Evolutionary conservation across 805 yeast species (phyloP).

Genomic region (Candida argentea): DNA sequence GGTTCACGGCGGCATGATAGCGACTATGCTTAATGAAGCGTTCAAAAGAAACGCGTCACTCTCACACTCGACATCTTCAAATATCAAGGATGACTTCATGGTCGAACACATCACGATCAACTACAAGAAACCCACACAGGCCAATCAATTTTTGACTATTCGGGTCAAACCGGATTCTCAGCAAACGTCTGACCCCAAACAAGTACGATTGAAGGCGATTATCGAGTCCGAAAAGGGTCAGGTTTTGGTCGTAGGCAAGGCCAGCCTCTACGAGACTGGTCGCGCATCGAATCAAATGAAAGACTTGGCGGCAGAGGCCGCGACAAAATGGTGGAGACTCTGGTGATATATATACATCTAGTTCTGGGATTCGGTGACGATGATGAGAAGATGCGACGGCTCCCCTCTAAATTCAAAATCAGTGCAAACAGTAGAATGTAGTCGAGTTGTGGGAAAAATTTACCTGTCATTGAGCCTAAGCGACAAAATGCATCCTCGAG

Average conservation of each 20-base stretch:
- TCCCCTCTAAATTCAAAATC: too few relatives aligned
- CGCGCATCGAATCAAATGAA: slow-evolving; percentile 11
- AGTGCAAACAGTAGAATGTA: too few relatives aligned
- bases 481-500: too few relatives aligned
- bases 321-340: too few relatives aligned
- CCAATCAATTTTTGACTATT: slow-evolving; percentile 66
- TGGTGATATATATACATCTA: too few relatives aligned
- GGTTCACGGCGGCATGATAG: slow-evolving; percentile 83
- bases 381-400: too few relatives aligned
- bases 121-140: slow-evolving; percentile 66
- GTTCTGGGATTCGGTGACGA: too few relatives aligned
- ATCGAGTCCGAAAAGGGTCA: slow-evolving; percentile 46
- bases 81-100: slow-evolving; percentile 26
- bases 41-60: slow-evolving; percentile 47
- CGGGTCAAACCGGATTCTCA: slow-evolving; percentile 37
- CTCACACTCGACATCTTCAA: slow-evolving; percentile 18
- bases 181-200: slow-evolving; percentile 20
- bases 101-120: slow-evolving; percentile 39
- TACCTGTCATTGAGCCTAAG: too few relatives aligned
- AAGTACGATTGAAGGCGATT: slow-evolving; percentile 36
- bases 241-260: slow-evolving; percentile 47
- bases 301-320: too few relatives aligned
- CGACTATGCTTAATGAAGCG: slow-evolving; percentile 70
- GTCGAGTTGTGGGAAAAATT: too few relatives aligned
- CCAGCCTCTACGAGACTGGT: slow-evolving; percentile 33